Base-by-base conservation (phyloP, 2,329 filamentous ascomycete genomes). In the Endothia cerciana region DNA sequence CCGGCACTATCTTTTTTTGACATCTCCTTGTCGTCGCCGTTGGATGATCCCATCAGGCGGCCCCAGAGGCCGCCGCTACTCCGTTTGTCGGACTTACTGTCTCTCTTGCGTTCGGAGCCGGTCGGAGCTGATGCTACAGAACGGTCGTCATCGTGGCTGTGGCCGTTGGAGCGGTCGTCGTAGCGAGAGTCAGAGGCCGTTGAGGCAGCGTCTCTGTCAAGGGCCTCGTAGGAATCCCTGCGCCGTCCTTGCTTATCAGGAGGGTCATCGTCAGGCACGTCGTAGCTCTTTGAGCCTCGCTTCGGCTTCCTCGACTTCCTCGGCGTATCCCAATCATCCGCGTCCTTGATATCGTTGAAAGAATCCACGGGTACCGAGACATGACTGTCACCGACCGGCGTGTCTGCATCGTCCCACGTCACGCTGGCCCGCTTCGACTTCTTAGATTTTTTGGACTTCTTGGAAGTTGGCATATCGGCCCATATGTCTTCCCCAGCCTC, bases 1-100 rank as follows among this genome's bases (percentile, higher is more conserved):
- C 81, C 87, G 87, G 87, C 85, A 83, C 85, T 87, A 89, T 78
- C 87, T 89, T 89, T 77, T 78, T 70, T 67, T 75, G 71, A 67
- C 70, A 74, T 74, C 60, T 78, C 74, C 64, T 78, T 76, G 41
- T 75, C 76, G 63, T 69, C 74, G 65, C 78, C 78, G 58, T 78
- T 77, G 13, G 57, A 45, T 30, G 78, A 77, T 68, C 74, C 77
- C 70, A 80, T 82, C 74, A 83, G 79, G 68, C 84, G 78, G 71
- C 78, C 79, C 63, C 85, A 85, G 69, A 87, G 79, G 30, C 83
- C 76, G 45, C 81, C 77, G 60, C 75, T 77, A 28, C 77, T 76
- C 61, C 77, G 73, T 70, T 79, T 84, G 69, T 76, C 78, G 15
- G 55, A 38, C 15, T 76, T 77, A 56, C 71, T 73, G 4, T 72